Evolutionary conservation across 1,284 basidiomycete genomes (phyloP).

Genomic region (Ganoderma boninense): DNA sequence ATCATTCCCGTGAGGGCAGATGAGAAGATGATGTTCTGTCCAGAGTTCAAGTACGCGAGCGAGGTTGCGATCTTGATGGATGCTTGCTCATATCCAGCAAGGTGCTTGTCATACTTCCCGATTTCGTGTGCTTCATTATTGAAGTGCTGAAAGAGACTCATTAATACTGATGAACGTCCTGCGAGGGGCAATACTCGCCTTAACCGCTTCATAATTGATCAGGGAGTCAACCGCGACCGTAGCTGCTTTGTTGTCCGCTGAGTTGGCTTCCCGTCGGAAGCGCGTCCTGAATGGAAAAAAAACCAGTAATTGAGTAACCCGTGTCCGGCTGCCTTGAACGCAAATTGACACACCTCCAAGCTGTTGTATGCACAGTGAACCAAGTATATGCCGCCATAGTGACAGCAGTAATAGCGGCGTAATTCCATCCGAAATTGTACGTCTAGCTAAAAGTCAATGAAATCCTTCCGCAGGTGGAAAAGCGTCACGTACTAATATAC

Average conservation of each 20-base stretch:
- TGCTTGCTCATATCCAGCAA: constrained; percentile 89
- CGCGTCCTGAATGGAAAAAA: constrained; percentile 68
- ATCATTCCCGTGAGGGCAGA: constrained; percentile 94
- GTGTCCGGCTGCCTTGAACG: not conserved
- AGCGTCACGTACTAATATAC: constrained; percentile 78
- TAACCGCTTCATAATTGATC: constrained; percentile 99
- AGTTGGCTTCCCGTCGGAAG: constrained; percentile 95
- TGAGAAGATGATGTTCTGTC: constrained; percentile 97
- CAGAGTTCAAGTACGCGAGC: constrained; percentile 93
- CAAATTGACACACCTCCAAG: constrained; percentile 80
- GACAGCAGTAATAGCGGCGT: constrained; percentile 88
- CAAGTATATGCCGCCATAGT: constrained; percentile 95
- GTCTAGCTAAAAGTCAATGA: constrained; percentile 56
- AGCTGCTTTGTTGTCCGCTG: constrained; percentile 96
- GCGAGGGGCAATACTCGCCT: constrained; percentile 57
- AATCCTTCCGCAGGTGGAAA: not conserved
- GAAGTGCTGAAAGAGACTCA: constrained; percentile 73
- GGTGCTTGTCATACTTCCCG: constrained; percentile 90
- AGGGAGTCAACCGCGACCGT: constrained; percentile 94
- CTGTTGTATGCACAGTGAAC: constrained; percentile 96
- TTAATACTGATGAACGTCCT: too few relatives aligned
- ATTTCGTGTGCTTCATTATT: constrained; percentile 97
- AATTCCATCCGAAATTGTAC: constrained; percentile 97
- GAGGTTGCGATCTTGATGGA: constrained; percentile 97
- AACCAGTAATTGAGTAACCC: not conserved